These are phyloP conservation scores for Cryptococcus floricola DNA, from an alignment of 1,284 basidiomycete species.

Conservation along the genomic window DNA sequence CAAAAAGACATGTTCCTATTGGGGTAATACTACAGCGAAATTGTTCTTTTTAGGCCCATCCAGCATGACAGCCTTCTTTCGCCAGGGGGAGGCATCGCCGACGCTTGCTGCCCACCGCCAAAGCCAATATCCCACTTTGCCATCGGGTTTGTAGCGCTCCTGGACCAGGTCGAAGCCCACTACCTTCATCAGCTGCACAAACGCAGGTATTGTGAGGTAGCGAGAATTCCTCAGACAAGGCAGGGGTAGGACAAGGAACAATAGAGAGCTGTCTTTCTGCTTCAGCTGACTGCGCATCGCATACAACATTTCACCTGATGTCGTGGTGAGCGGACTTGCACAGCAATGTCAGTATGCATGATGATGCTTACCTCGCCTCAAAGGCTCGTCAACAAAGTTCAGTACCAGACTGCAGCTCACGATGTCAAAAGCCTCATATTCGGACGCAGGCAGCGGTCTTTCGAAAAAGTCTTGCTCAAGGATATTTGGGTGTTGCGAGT, in stretches of 20 bases:
- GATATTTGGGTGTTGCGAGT: constrained; percentile 72
- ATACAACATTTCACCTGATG: background rate
- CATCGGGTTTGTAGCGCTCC: constrained; percentile 56
- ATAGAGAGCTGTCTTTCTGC: constrained; percentile 52
- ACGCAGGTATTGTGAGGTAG: constrained; percentile 62
- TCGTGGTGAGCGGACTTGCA: background rate
- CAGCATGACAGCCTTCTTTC: constrained; percentile 60
- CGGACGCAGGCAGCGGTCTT: constrained; percentile 32
- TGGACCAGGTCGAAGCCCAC: constrained; percentile 64
- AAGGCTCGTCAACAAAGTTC: constrained; percentile 75
- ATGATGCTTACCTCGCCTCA: constrained; percentile 61
- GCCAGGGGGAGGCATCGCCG: constrained; percentile 13
- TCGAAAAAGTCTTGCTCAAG: constrained; percentile 74
- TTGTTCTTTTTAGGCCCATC: constrained; percentile 69
- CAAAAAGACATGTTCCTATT: background rate
- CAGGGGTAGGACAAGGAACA: constrained; percentile 75
- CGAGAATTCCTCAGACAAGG: constrained; percentile 79
- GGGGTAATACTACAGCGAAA: constrained; percentile 58
- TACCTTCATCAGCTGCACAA: constrained; percentile 58
- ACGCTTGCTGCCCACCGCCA: constrained; percentile 29
- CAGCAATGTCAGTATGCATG: background rate
- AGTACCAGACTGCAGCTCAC: constrained; percentile 79
- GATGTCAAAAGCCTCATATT: constrained; percentile 63
- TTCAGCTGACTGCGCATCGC: constrained; percentile 59
- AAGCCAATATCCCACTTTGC: constrained; percentile 48